A percentile compares a stretch with the other conserved stretches of the same genome.
Conservation (phyloP, 1,284 basidiomycete species). For the Puccinia hordei region DNA sequence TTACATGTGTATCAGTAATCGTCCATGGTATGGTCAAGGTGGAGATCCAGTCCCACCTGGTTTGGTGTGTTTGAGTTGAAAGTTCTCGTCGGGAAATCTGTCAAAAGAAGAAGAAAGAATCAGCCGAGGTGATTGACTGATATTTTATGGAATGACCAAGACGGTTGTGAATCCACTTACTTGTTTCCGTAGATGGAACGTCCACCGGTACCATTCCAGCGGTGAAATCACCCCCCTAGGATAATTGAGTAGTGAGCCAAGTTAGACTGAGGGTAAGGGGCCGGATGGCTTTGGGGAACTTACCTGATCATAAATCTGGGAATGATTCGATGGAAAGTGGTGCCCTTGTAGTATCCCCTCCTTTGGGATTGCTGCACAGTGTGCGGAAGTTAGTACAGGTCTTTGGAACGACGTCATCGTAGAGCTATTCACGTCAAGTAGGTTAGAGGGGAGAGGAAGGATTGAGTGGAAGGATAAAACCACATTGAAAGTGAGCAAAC, state of each 20-base stretch:
- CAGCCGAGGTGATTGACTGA: background rate
- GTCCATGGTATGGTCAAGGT: slow-evolving; percentile 56
- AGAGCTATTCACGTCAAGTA: slow-evolving; percentile 9
- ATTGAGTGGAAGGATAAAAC: background rate
- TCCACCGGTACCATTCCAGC: slow-evolving; percentile 58
- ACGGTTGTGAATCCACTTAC: slow-evolving; percentile 18
- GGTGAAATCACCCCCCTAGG: slow-evolving; percentile 58
- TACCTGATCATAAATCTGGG: slow-evolving; percentile 43
- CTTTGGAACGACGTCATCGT: slow-evolving; percentile 54
- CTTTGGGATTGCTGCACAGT: slow-evolving; percentile 56
- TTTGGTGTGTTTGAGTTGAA: slow-evolving; percentile 56
- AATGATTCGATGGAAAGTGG: slow-evolving; percentile 53
- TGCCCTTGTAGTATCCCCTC: slow-evolving; percentile 52
- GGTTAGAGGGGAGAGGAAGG: background rate
- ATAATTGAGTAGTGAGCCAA: background rate
- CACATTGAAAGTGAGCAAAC: background rate
- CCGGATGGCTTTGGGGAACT: background rate
- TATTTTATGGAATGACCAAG: background rate
- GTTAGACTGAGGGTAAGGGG: background rate
- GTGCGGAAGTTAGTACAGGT: slow-evolving; percentile 58
- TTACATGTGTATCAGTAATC: background rate
- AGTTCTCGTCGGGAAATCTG: slow-evolving; percentile 58
- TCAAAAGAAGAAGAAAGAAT: background rate
- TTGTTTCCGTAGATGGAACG: slow-evolving; percentile 55
- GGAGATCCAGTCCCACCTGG: slow-evolving; percentile 53